phyloP scores from a whole-genome alignment of 2,329 filamentous ascomycete species.

The Aspergillus ruber region DNA sequence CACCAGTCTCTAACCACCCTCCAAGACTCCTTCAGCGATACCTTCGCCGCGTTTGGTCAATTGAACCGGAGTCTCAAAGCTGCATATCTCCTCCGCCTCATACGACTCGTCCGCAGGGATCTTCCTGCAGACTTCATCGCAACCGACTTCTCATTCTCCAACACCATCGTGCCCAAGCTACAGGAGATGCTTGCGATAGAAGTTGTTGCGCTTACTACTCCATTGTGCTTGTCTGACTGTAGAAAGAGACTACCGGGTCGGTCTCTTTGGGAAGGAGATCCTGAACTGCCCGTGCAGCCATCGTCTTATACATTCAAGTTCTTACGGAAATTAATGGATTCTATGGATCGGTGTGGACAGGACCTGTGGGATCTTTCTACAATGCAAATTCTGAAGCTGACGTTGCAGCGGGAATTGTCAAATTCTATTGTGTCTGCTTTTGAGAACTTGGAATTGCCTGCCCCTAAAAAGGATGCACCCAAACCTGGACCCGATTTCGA shows the following conservation, averaged over 20 bases:
- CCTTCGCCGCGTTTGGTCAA: constrained; percentile 44
- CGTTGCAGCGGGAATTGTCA: constrained; percentile 47
- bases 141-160: constrained; percentile 45
- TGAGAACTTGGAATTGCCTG: constrained; percentile 12
- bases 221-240: constrained; percentile 39
- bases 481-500: neutral
- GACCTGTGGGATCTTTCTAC: constrained; percentile 77
- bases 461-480: neutral
- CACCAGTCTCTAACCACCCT: constrained; percentile 54
- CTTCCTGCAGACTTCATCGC: constrained; percentile 50
- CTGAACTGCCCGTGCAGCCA: constrained; percentile 69
- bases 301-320: constrained; percentile 69
- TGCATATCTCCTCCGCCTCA: constrained; percentile 62
- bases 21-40: constrained; percentile 33
- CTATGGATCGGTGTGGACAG: constrained; percentile 64
- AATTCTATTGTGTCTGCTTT: constrained; percentile 15
- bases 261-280: constrained; percentile 73
- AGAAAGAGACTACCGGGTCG: constrained; percentile 51
- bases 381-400: constrained; percentile 56
- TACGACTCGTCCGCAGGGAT: constrained; percentile 66
- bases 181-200: constrained; percentile 55
- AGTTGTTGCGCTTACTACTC: constrained; percentile 40
- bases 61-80: constrained; percentile 44
- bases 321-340: constrained; percentile 56
- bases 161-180: constrained; percentile 56